Evolutionary conservation across 306 rosid species (phyloP), one percentile per base, ranked within the genome.

Genomic region (Vicia villosa): DNA sequence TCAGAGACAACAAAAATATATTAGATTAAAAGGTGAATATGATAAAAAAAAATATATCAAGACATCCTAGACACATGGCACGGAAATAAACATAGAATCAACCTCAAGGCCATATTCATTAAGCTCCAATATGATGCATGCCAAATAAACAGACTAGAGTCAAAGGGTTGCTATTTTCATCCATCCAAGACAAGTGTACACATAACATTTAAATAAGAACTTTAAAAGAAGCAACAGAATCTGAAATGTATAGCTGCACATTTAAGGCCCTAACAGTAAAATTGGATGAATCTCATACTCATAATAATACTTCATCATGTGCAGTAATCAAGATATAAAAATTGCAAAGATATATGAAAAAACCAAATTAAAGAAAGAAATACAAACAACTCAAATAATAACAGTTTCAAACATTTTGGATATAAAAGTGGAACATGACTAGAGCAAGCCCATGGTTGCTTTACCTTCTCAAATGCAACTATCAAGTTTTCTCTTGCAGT

Each of bases 381-480:
- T 20, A 42, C 42, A 41, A 16, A 50, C 32, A 58, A 41, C 42
- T 41, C 59, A 61, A 24, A 57, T 2, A 16, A 17, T 16, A 45
- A 50, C 63, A 65, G 26, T 16, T 40, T 30, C 6, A 41, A 2
- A 28, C 51, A 21, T 13, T 68, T 20, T 10, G 17, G 37, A 30
- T 20, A 15, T 30, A 19, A 34, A 77, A 17, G 42, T 50, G 7
- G 13, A 28, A 15, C 9, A 59, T 34, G n/a, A 49, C 17, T 64
- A 65, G 38, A 68, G 22, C 8, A 64, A 65, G 13, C 4, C 3
- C 10, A 37, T 41, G 51, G 36, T 37, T 42, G 69, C 3, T 49
- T 66, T 81, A 89, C 98, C 98, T 92, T 92, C 79, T 92, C 98
- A 82, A 89, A 92, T n/a, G 95, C 96, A 73, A 89, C 89, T 70